Evolutionary conservation across 495 filamentous ascomycete species (phyloP), one percentile per base, ranked within the genome.

Genomic region (Pyrenopolyporus hunteri): DNA sequence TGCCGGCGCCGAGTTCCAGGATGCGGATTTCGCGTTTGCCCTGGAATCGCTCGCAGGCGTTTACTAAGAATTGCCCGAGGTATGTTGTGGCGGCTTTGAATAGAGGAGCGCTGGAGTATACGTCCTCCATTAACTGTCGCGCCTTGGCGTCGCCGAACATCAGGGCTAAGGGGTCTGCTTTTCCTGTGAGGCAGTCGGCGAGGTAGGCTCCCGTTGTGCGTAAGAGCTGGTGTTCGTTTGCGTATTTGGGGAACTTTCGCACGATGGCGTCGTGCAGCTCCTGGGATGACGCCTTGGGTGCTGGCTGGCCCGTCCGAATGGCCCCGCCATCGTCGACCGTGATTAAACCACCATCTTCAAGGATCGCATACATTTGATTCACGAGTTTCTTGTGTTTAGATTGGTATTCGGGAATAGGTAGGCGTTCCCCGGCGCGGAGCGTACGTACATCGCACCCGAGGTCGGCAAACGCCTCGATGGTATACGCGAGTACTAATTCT

Each of bases 401-500:
- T 1, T 67, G 22, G 31, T 35, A 51, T 19, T 61, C 26, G 4
- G 73, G 50, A n/a, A 32, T 10, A 3, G 68, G 71, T 1, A 76
- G 14, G 11, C 16, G 10, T 3, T 71, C 46, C 5, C 72, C 76
- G 11, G 64, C 25, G 9, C 43, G 35, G 10, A 78, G 17, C 1
- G 32, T 19, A 0, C n/a, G 48, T 2, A 80, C 28, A 6, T 70
- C 42, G 17, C 62, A 66, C 0, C 76, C 76, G 2, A 81, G 60
- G 6, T 49, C 31, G 6, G 40, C 54, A 39, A 82, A 79, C 8
- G 76, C 74, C 39, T 77, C 73, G 1, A 76, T 57, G 4, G 74
- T 61, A 56, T 81, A 82, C 1, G 69, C 62, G 1, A 72, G 29
- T 0, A 80, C 73, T 2, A 82, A 71, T 5, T 54, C 17, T n/a